Evolutionary conservation across 805 yeast species (phyloP), one percentile per base, ranked within the genome.

Genomic region (Kluyveromyces lactis): DNA sequence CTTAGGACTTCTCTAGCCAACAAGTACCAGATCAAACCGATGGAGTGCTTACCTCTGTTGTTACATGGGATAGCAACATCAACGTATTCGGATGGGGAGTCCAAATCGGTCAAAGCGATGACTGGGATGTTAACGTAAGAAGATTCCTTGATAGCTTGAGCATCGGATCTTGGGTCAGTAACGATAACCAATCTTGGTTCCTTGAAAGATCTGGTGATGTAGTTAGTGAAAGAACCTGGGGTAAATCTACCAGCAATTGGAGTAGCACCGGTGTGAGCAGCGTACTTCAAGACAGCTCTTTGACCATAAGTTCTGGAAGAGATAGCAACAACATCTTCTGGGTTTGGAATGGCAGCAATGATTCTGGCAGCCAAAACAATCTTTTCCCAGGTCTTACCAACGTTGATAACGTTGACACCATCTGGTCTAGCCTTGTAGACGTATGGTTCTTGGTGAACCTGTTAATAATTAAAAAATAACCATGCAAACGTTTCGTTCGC

Each of bases 231-330:
- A 78, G 84, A 81, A 86, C 99, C 99, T 75, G 99, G 99, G 64
- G 98, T 92, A 85, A 92, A 92, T 79, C 99, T 87, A 76, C 99
- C 99, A 63, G 98, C 99, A 76, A 92, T 90, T 69, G 99, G 89
- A 60, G 97, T 90, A 60, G 98, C 96, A 73, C 97, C 97, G 63
- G 97, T 89, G 89, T 92, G 97, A 63, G 96, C 86, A 68, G 99
- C 97, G 68, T 83, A 92, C 79, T 92, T 92, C 73, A 92, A 82
- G 60, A 90, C 99, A 67, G 98, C 99, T 80, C 99, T 92, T 79
- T 92, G 99, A 68, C 98, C 99, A 76, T 85, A 90, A 63, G 97
- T 89, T 81, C 97, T 90, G 63, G 97, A 86, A 55, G 97, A 89
- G 66, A 94, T 86, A 63, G 95, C 97, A 69, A 89, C 97, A 67